Evolutionary conservation across 192 early-diverging fungal species (phyloP).

Genomic region (Endogone sp.): DNA sequence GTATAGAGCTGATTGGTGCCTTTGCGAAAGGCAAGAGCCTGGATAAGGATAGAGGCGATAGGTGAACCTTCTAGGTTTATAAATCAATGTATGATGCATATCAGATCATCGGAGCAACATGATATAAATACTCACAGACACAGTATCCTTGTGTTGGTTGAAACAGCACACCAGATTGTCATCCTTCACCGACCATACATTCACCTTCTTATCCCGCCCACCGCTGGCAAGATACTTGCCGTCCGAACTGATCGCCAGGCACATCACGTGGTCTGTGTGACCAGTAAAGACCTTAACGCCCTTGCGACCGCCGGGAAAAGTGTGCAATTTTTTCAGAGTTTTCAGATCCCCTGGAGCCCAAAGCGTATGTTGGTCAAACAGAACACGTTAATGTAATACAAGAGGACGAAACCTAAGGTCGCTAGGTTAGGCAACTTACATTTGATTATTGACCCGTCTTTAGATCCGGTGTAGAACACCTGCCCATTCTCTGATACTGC

Average conservation of each 20-base stretch:
- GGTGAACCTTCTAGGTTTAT: too few species aligned
- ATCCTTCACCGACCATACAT: constrained; percentile 85
- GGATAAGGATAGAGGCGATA: too few species aligned
- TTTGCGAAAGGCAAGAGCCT: constrained; percentile 82
- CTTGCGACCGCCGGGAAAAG: constrained; percentile 75
- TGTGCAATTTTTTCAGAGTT: constrained; percentile 62
- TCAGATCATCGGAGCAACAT: neutral
- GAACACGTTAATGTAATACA: neutral
- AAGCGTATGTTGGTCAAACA: too few species aligned
- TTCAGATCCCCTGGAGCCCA: constrained; percentile 57
- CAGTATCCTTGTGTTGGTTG: constrained; percentile 88
- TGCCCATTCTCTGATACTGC: constrained; percentile 62
- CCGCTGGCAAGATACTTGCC: constrained; percentile 75
- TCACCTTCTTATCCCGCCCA: constrained; percentile 86
- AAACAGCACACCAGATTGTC: constrained; percentile 71
- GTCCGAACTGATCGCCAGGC: constrained; percentile 66
- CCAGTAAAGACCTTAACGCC: constrained; percentile 54
- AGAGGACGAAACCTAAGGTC: neutral
- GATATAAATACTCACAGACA: constrained; percentile 52
- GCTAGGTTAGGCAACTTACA: constrained; percentile 38
- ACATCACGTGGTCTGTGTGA: constrained; percentile 73
- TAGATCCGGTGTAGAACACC: constrained; percentile 81
- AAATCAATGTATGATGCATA: neutral
- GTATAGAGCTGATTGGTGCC: constrained; percentile 84
- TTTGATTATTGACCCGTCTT: constrained; percentile 92